Base-by-base conservation (phyloP, 768 basidiomycete genomes). In the Amanita jacksonii region DNA sequence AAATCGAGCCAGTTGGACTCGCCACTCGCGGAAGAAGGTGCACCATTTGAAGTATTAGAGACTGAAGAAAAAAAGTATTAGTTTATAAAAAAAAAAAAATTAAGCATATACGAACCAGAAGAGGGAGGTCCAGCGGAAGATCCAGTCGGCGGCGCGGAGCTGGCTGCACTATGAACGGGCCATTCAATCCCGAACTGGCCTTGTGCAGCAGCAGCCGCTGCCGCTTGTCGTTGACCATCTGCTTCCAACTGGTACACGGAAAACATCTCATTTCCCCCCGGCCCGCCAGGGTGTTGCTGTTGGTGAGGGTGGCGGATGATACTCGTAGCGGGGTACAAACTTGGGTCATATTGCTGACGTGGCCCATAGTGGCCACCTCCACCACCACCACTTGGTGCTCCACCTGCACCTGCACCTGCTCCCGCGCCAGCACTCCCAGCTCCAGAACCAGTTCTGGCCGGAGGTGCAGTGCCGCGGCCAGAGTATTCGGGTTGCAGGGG, bases 1-100 rank as follows among this genome's bases (percentile, higher is more conserved):
- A 61, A 62, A 41, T 61, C 61, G 8, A 63, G 49, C 61, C 61
- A 64, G 49, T 58, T 54, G 39, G 43, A 48, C 23, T 49, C 52
- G 4, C 38, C 35, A 3, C 39, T 49, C 13, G 41, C 51, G 36
- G 48, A 46, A 28, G 46, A 40, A 10, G 38, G 35, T 15, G 38
- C 34, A 27, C 16, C 23, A 47, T 40, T 38, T 16, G 43, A 41
- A 13, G 45, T 23, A n/a, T 30, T 45, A 20, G 34, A 40, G 15
- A 37, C 42, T 45, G 30, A 41, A 25, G 19, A 37, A 37, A 40
- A 22, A 34, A 16, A 4, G n/a, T 32, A 37, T 5, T 10, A 5
- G 16, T 12, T 34, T 7, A 16, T 13, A 10, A 36, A 18, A 19
- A 36, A 15, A 16, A 18, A 19, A 19, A 19, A 36, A 36, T 34